These are phyloP conservation scores for Conoideocrella luteorostrata DNA, from an alignment of 2,329 filamentous ascomycete genomes.

Conservation along the genomic window DNA sequence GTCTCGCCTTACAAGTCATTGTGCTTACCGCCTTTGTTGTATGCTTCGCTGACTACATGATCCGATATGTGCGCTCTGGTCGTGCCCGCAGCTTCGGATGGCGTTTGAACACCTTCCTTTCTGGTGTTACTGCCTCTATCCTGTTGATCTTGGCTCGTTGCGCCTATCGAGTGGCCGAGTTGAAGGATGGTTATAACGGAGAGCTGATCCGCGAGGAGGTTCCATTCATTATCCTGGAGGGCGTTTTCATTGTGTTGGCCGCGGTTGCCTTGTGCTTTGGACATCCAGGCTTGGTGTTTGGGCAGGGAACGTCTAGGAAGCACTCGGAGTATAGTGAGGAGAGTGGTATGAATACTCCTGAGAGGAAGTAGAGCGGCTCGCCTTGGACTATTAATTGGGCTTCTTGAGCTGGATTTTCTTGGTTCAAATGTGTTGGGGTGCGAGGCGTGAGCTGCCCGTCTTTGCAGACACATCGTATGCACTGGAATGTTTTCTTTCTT, in stretches of 20 bases:
- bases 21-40: constrained; percentile 46
- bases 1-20: constrained; percentile 53
- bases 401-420: no score
- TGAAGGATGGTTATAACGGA: constrained; percentile 56
- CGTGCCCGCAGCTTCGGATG: constrained; percentile 17
- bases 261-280: constrained; percentile 31
- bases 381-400: no score
- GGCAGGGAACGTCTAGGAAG: constrained; percentile 12
- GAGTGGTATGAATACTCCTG: constrained; percentile 5
- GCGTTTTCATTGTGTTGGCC: constrained; percentile 31
- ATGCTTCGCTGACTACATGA: constrained; percentile 43
- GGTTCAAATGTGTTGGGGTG: no score
- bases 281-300: constrained; percentile 36
- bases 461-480: no score
- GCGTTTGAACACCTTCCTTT: constrained; percentile 39
- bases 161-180: constrained; percentile 59
- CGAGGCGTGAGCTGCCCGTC: no score
- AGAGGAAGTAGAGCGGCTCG: neutral
- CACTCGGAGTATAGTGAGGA: constrained; percentile 20
- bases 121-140: constrained; percentile 46
- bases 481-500: no score
- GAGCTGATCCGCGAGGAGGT: constrained; percentile 45
- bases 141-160: constrained; percentile 56
- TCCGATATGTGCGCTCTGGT: constrained; percentile 31
- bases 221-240: constrained; percentile 49